Percentiles rank a stretch among this genome's conserved stretches.
These are phyloP conservation scores for Vararia minispora DNA, from an alignment of 768 basidiomycete species.

Conservation along the genomic window DNA sequence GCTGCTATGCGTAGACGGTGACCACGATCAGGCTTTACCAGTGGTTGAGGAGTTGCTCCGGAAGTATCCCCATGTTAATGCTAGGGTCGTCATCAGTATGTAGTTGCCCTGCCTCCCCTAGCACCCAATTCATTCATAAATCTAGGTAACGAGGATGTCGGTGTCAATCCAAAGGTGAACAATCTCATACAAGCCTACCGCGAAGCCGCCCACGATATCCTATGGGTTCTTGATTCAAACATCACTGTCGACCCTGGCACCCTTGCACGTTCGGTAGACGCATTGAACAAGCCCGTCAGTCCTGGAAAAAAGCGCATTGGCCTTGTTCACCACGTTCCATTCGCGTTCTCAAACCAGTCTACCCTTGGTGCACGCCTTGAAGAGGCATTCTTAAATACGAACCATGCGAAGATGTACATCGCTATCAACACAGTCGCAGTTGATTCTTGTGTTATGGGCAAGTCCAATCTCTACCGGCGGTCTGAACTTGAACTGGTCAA, in stretches of 20 bases:
- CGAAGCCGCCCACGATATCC: constrained; percentile 73
- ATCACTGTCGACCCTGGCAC: constrained; percentile 69
- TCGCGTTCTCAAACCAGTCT: constrained; percentile 62
- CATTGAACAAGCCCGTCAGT: constrained; percentile 30
- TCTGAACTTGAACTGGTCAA: constrained; percentile 75
- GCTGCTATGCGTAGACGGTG: constrained; percentile 83
- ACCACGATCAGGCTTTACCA: constrained; percentile 76
- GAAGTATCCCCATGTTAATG: constrained; percentile 68
- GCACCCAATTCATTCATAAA: neutral
- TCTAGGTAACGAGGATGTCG: constrained; percentile 71
- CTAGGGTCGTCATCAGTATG: constrained; percentile 69
- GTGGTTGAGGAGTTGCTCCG: constrained; percentile 68
- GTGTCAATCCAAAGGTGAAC: constrained; percentile 96
- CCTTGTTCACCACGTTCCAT: constrained; percentile 93
- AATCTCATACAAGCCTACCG: constrained; percentile 83
- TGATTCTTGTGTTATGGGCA: constrained; percentile 95
- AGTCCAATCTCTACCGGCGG: constrained; percentile 88
- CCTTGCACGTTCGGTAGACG: constrained; percentile 75
- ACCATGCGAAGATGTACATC: constrained; percentile 96
- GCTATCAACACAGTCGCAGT: constrained; percentile 83
- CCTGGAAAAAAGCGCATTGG: constrained; percentile 48
- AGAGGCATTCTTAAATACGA: constrained; percentile 92
- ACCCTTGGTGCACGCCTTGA: constrained; percentile 77
- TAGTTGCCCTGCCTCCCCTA: neutral
- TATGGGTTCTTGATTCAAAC: constrained; percentile 98